Percentiles rank a stretch among this genome's conserved stretches.
phyloP scores from a whole-genome alignment of 2,329 filamentous ascomycete genomes.

The Colletotrichum paranaense region DNA sequence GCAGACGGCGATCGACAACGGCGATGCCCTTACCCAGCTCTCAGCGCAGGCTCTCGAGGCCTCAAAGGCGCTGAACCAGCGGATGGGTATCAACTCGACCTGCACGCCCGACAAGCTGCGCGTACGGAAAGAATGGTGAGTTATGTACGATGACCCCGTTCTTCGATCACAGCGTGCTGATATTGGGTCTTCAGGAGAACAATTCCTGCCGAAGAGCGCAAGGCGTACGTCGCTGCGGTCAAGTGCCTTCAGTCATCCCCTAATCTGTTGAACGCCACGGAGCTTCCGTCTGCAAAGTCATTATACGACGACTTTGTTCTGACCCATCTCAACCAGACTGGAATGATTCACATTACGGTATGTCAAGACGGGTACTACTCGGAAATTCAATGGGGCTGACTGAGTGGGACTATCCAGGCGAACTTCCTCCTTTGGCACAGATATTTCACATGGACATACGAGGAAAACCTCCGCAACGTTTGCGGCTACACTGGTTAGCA shows the following conservation, averaged over 20 bases:
- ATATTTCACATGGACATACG: constrained; percentile 19
- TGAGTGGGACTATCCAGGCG: neutral
- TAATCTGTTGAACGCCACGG: neutral
- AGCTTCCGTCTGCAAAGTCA: constrained; percentile 35
- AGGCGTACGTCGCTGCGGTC: constrained; percentile 40
- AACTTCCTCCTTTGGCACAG: constrained; percentile 32
- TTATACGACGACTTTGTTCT: constrained; percentile 37
- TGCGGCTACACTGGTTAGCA: constrained; percentile 37
- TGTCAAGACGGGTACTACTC: neutral
- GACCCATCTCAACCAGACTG: constrained; percentile 33
- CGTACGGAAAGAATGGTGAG: constrained; percentile 29
- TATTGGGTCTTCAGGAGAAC: constrained; percentile 31
- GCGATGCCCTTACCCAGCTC: constrained; percentile 14
- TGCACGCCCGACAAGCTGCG: constrained; percentile 21
- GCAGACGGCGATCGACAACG: constrained; percentile 8
- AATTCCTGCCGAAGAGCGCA: constrained; percentile 37
- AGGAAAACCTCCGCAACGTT: constrained; percentile 26
- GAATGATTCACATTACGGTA: constrained; percentile 28
- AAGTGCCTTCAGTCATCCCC: constrained; percentile 41
- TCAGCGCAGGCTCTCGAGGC: constrained; percentile 4
- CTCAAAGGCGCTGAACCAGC: constrained; percentile 4
- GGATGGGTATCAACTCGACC: neutral
- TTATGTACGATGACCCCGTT: neutral
- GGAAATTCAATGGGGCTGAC: neutral
- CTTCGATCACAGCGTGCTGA: neutral